Evolutionary conservation across 2,329 filamentous ascomycete species (phyloP).

Genomic region (Cercospora citrullina): DNA sequence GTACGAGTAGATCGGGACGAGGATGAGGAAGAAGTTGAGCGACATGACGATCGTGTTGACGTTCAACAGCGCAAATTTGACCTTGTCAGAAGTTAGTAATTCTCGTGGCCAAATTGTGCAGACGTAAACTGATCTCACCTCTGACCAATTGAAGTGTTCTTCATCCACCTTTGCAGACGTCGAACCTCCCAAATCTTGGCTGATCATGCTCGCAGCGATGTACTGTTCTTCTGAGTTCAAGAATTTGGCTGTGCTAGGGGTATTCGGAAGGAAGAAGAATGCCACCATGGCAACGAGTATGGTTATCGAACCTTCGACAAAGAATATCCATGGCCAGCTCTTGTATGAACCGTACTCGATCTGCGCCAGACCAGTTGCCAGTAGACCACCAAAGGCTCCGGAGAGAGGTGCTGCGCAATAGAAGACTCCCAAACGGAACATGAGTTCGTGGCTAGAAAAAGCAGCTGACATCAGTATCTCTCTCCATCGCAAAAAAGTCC

Average conservation of each 20-base stretch:
- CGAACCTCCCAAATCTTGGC: constrained; percentile 37
- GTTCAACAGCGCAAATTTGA: constrained; percentile 37
- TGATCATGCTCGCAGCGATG: constrained; percentile 35
- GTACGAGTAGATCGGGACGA: constrained; percentile 45
- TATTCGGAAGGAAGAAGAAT: constrained; percentile 57
- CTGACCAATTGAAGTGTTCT: constrained; percentile 38
- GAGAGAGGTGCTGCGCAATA: constrained; percentile 41
- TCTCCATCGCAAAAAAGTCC: neutral
- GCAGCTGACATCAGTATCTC: neutral
- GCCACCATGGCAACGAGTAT: constrained; percentile 55
- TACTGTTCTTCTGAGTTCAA: constrained; percentile 37
- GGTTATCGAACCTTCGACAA: constrained; percentile 54
- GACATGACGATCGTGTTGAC: constrained; percentile 39
- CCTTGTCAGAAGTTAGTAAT: constrained; percentile 20
- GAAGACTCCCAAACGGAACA: constrained; percentile 43
- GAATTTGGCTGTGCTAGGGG: constrained; percentile 50
- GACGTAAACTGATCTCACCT: constrained; percentile 30
- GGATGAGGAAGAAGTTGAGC: constrained; percentile 39
- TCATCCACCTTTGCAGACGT: constrained; percentile 33
- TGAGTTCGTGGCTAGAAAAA: constrained; percentile 39
- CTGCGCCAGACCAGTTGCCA: constrained; percentile 45
- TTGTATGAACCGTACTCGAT: constrained; percentile 43
- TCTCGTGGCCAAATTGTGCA: neutral
- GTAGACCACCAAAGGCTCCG: constrained; percentile 46
- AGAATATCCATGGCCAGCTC: constrained; percentile 44